Evolutionary conservation across 352 stramenopile genomes (phyloP).

Genomic region (Phytophthora pistaciae): DNA sequence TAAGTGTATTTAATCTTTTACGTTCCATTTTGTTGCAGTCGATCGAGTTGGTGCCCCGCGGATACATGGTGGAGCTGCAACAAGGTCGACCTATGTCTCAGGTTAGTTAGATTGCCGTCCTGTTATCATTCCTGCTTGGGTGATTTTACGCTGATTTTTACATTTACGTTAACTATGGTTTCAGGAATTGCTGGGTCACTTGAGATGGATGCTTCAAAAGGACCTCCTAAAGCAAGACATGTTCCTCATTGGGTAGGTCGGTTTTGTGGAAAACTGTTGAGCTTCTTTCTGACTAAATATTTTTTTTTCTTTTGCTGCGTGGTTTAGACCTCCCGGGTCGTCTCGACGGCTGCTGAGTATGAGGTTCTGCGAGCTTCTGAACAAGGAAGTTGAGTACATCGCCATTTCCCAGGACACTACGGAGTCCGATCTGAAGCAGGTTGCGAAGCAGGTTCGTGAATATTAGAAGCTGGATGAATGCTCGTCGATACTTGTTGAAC

Average conservation of each 20-base stretch:
- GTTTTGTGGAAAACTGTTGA: neutral
- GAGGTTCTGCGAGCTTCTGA: constrained; percentile 87
- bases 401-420: constrained; percentile 95
- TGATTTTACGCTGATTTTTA: neutral
- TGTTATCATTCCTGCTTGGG: too few species aligned
- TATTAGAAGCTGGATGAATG: neutral
- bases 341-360: constrained; percentile 80
- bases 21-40: constrained; percentile 24
- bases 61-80: constrained; percentile 55
- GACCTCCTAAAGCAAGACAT: constrained; percentile 87
- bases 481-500: neutral
- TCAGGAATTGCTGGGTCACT: constrained; percentile 74
- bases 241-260: constrained; percentile 82
- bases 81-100: constrained; percentile 52
- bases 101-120: constrained; percentile 33
- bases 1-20: too few species aligned
- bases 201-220: constrained; percentile 91
- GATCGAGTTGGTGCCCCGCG: constrained; percentile 62
- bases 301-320: neutral
- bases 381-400: constrained; percentile 91
- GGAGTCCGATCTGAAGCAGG: constrained; percentile 93
- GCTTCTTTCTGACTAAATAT: neutral
- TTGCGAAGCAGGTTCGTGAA: constrained; percentile 85
- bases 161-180: neutral
- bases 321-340: constrained; percentile 70